Percentiles rank a stretch among this genome's conserved stretches.
These are phyloP conservation scores for Prinsepia uniflora DNA, from an alignment of 306 rosid genomes.

Conservation along the genomic window DNA sequence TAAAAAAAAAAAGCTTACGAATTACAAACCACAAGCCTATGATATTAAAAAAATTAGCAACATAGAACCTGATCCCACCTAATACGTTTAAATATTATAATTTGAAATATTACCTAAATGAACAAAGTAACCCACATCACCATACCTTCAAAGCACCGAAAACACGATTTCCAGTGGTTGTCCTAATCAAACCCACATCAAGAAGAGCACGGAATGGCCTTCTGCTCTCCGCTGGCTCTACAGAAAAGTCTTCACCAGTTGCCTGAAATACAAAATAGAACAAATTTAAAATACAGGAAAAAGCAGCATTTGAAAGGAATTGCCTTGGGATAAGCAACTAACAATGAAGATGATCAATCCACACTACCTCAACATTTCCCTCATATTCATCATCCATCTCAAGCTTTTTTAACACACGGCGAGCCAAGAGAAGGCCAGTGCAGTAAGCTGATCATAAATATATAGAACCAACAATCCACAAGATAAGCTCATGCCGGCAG, in stretches of 20 bases:
- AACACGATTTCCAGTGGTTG: conserved; percentile 86
- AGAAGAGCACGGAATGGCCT: conserved; percentile 98
- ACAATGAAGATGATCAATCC: too few relatives aligned
- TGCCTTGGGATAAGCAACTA: background rate
- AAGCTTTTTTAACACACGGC: conserved; percentile 63
- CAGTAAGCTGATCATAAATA: conserved; percentile 56
- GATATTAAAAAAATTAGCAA: too few relatives aligned
- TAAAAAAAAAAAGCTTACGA: background rate
- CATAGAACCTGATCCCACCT: background rate
- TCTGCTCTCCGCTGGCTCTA: conserved; percentile 82
- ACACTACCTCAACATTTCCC: conserved; percentile 82
- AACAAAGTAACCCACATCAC: conserved; percentile 1
- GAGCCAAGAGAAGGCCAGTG: conserved; percentile 89
- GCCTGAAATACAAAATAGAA: conserved; percentile 33
- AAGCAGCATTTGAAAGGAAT: background rate
- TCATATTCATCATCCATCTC: conserved; percentile 81
- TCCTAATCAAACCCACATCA: conserved; percentile 79
- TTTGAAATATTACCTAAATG: background rate
- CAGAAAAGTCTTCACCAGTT: conserved; percentile 83
- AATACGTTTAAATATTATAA: too few relatives aligned
- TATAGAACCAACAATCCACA: background rate
- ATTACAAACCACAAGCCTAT: background rate
- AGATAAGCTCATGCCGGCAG: background rate
- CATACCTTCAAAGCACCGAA: conserved; percentile 94
- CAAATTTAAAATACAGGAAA: background rate